Evolutionary conservation across 805 yeast genomes (phyloP).

Genomic region (Yamadazyma sp.): DNA sequence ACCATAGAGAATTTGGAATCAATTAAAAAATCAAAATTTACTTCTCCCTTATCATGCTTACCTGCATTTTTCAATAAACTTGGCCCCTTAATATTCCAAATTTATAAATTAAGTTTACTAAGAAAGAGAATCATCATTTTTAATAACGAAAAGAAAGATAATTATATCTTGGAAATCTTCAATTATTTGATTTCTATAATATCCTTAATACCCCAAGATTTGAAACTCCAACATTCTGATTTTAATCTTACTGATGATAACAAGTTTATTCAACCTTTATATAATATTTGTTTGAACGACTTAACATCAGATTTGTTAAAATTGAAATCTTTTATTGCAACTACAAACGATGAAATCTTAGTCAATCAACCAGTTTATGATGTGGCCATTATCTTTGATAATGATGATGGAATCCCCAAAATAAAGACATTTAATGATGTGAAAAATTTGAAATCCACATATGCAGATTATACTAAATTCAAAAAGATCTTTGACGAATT

Average conservation of each 20-base stretch:
- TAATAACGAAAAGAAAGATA: conserved; percentile 23
- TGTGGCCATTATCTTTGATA: conserved; percentile 25
- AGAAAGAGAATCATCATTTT: conserved; percentile 54
- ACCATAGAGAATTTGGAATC: conserved; percentile 1
- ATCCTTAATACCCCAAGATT: conserved; percentile 61
- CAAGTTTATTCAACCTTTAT: conserved; percentile 48
- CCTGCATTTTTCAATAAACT: conserved; percentile 44
- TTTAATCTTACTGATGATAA: conserved; percentile 14
- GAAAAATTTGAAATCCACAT: conserved; percentile 24
- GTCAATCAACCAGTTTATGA: conserved; percentile 57
- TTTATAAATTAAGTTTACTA: conserved; percentile 62
- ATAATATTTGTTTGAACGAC: conserved; percentile 62
- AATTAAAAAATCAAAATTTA: conserved; percentile 3
- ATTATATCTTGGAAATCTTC: conserved; percentile 38
- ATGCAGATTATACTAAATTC: conserved; percentile 36
- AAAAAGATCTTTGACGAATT: conserved; percentile 26
- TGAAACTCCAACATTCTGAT: conserved; percentile 42
- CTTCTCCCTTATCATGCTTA: conserved; percentile 22
- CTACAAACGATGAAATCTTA: conserved; percentile 66
- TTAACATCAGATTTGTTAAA: conserved; percentile 15
- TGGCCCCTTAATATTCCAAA: conserved; percentile 64
- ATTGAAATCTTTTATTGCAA: conserved; percentile 38
- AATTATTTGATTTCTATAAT: conserved; percentile 58
- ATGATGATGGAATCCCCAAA: conserved; percentile 10
- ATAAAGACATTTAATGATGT: conserved; percentile 8